Base-by-base conservation (phyloP, 495 filamentous ascomycete genomes). In the Trichoderma virens region DNA sequence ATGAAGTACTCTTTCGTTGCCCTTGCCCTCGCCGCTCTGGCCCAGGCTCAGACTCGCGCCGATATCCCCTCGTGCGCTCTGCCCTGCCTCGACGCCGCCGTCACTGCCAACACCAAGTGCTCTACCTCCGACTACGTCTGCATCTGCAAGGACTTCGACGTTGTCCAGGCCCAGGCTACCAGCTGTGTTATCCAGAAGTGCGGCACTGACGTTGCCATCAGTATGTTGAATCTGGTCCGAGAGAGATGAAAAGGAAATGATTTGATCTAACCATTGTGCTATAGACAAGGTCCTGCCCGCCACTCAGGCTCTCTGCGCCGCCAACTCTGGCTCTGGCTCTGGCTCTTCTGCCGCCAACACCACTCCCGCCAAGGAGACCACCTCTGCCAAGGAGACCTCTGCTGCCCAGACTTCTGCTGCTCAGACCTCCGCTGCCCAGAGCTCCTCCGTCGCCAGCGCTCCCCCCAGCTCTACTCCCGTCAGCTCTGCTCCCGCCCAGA, bases 1-100 rank as follows among this genome's bases (percentile, higher is more conserved):
- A 80, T 80, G 77, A 79, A 76, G 71, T 73, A 64, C 69, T 59
- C 71, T n/a, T 64, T 74, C 67, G 63, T 72, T 61, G 62, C 76
- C 20, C 70, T 72, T 45, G 68, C 74, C 69, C 62, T 79, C 65
- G 73, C 70, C 54, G 72, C 72, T 65, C 34, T 69, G 61, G 73
- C 65, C 61, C 62, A 70, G 20, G 79, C 78, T 62, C 73, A 80
- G 68, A 71, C 63, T 68, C 61, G 76, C 69, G 68, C 61, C 60
- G 61, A 70, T 62, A 51, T 81, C 63, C 79, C 79, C 64, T 18
- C 65, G 8, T 82, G 80, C 70, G 73, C 75, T 16, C 68, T 68
- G 3, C 47, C 65, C 13, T 80, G 78, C 70, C 78, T 83, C 67
- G 62, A 43, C 59, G 34, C 65, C 5, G 69, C 74, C 51, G 70